phyloP scores from a whole-genome alignment of 352 stramenopile genomes.

The Globisporangium mamillatum region DNA sequence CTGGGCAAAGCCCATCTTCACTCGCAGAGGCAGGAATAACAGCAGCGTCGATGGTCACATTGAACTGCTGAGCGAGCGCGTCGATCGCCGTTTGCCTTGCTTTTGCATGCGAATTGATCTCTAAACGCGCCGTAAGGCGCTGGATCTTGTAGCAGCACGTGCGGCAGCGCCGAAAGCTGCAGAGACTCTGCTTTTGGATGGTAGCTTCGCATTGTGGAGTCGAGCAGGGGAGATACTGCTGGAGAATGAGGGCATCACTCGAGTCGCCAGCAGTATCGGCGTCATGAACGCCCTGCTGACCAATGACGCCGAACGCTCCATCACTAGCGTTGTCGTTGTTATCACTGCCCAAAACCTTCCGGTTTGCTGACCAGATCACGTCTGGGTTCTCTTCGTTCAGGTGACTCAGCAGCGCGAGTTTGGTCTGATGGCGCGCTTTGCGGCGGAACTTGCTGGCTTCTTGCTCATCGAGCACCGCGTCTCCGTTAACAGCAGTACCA shows the following conservation, averaged over 20 bases:
- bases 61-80: slow-evolving; percentile 1
- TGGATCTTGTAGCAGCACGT: slow-evolving; percentile 73
- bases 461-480: slow-evolving; percentile 21
- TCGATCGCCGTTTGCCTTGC: slow-evolving; percentile 14
- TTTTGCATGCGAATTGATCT: slow-evolving; percentile 13
- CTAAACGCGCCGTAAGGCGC: slow-evolving; percentile 29
- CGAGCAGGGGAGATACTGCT: slow-evolving; percentile 24
- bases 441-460: slow-evolving; percentile 51
- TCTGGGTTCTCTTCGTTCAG: slow-evolving; percentile 35
- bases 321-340: neutral
- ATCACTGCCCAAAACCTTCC: neutral
- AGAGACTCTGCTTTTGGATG: slow-evolving; percentile 39
- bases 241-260: slow-evolving; percentile 11
- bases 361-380: slow-evolving; percentile 61
- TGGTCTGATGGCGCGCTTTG: slow-evolving; percentile 58
- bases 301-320: neutral
- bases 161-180: slow-evolving; percentile 47
- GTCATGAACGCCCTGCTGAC: neutral
- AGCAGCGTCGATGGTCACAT: neutral
- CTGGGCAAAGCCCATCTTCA: slow-evolving; percentile 21
- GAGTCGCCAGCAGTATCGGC: neutral
- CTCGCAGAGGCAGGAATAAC: neutral
- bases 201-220: slow-evolving; percentile 31
- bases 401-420: slow-evolving; percentile 45
- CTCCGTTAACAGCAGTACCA: slow-evolving; percentile 15